Evolutionary conservation across 2,329 filamentous ascomycete genomes (phyloP).

Genomic region (Colletotrichum endophyticum): DNA sequence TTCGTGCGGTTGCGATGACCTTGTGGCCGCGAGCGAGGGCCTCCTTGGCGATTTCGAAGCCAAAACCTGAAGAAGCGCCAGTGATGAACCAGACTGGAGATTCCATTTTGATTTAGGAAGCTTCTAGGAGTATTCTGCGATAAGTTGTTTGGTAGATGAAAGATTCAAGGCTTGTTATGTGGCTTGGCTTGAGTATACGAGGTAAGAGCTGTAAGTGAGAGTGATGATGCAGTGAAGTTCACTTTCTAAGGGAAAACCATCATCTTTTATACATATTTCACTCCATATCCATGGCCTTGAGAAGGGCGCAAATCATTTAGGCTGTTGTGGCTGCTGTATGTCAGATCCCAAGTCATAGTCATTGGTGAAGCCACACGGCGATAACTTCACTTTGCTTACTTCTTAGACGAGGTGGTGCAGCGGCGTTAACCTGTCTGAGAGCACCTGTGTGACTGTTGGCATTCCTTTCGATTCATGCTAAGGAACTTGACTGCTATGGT

Average conservation of each 20-base stretch:
- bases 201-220: neutral
- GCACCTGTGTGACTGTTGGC: neutral
- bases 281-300: neutral
- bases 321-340: neutral
- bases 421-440: neutral
- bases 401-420: neutral
- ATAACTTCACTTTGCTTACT: neutral
- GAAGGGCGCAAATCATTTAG: neutral
- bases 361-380: neutral
- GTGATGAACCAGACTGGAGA: constrained; percentile 57
- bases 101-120: neutral
- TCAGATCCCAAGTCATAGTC: neutral
- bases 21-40: constrained; percentile 51
- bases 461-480: neutral
- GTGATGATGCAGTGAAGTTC: neutral
- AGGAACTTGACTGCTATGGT: neutral
- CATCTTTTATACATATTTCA: neutral
- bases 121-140: neutral
- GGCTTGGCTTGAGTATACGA: neutral
- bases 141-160: accelerated
- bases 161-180: neutral
- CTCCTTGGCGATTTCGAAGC: constrained; percentile 45
- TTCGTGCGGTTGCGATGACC: constrained; percentile 56
- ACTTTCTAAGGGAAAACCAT: neutral
- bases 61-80: constrained; percentile 57